phyloP scores from a whole-genome alignment of 225 moss, liverwort and hornwort species.

The Lunularia cruciata region DNA sequence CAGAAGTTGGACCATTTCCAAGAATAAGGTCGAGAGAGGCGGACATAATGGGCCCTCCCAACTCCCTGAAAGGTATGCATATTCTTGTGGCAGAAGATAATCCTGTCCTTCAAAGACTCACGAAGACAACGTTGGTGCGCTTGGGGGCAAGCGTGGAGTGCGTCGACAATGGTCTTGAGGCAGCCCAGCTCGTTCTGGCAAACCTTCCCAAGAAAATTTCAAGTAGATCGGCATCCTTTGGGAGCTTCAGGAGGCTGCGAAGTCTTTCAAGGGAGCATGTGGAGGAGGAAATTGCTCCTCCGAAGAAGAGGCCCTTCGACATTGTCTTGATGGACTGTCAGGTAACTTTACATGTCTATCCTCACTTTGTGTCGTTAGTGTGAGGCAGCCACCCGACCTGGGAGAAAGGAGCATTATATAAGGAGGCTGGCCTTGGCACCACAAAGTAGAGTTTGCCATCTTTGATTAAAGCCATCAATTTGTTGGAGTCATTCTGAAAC shows the following conservation, averaged over 20 bases:
- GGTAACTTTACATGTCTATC: slow-evolving; percentile 22
- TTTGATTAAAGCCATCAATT: neutral
- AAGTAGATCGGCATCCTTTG: slow-evolving; percentile 45
- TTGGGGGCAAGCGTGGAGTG: slow-evolving; percentile 54
- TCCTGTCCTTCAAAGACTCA: slow-evolving; percentile 53
- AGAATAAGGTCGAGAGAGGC: slow-evolving; percentile 39
- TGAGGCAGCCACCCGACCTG: too few relatives aligned
- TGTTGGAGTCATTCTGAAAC: neutral
- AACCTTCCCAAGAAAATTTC: slow-evolving; percentile 38
- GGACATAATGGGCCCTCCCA: slow-evolving; percentile 44
- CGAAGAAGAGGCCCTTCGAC: slow-evolving; percentile 44
- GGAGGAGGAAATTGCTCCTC: slow-evolving; percentile 26
- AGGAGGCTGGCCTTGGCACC: too few relatives aligned
- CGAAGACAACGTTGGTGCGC: slow-evolving; percentile 43
- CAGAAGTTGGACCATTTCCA: slow-evolving; percentile 40
- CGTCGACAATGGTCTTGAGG: slow-evolving; percentile 53
- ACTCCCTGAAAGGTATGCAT: slow-evolving; percentile 50
- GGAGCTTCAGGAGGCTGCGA: slow-evolving; percentile 42
- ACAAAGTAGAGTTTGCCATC: too few relatives aligned
- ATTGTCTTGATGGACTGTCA: slow-evolving; percentile 67
- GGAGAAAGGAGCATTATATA: too few relatives aligned
- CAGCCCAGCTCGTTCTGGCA: slow-evolving; percentile 39
- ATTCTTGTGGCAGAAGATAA: slow-evolving; percentile 62
- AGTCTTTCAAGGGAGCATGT: slow-evolving; percentile 37
- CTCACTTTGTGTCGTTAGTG: too few relatives aligned